phyloP scores from a whole-genome alignment of 2,329 filamentous ascomycete genomes.

The Paraconiothyrium sp. region DNA sequence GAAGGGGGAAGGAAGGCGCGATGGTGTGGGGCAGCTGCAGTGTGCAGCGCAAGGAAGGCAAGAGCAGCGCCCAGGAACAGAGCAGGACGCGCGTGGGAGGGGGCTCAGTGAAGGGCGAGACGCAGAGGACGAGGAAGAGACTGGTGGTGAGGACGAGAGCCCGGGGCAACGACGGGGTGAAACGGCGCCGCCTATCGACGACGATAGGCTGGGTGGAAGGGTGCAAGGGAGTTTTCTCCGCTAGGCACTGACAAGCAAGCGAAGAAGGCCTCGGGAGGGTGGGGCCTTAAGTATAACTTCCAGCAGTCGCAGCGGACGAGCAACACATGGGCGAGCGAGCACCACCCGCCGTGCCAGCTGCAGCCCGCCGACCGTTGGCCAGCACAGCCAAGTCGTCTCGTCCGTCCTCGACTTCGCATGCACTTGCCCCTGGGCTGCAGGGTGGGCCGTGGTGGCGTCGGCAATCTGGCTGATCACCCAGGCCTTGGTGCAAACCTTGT shows the following conservation, averaged over 20 bases:
- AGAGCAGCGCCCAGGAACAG: not conserved
- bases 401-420: not conserved
- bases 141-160: not conserved
- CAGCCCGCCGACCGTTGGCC: not conserved
- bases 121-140: not conserved
- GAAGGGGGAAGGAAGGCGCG: conserved; percentile 3
- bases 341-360: not conserved
- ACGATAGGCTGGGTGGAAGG: not conserved
- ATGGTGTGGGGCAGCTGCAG: conserved; percentile 13
- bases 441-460: not conserved
- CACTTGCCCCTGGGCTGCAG: not conserved
- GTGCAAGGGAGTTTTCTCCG: not conserved
- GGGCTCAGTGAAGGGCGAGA: not conserved
- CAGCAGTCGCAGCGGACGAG: not conserved
- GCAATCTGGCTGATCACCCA: not conserved
- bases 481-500: conserved; percentile 4
- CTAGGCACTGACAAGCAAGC: conserved; percentile 4
- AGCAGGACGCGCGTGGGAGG: not conserved
- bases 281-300: not conserved
- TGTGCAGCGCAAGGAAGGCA: conserved; percentile 2
- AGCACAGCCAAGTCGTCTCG: not conserved
- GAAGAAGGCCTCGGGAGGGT: not conserved
- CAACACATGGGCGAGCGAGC: not conserved
- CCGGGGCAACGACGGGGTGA: not conserved
- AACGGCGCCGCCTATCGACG: not conserved